phyloP scores from a whole-genome alignment of 345 rosid species.

The Gossypium ekmanianum region DNA sequence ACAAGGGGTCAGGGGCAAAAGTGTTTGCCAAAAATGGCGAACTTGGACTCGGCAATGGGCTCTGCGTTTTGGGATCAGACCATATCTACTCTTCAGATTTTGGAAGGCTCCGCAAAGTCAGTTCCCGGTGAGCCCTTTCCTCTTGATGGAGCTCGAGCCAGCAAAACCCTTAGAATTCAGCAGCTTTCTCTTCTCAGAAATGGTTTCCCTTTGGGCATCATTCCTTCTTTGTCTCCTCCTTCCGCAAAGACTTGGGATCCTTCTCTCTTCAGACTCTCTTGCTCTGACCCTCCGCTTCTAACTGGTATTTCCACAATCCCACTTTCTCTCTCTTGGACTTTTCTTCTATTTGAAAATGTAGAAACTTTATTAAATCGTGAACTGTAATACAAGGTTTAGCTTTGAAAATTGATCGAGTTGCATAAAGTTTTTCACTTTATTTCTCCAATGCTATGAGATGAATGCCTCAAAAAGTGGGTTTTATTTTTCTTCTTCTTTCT shows the following conservation, averaged over 20 bases:
- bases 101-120: slow-evolving; percentile 63
- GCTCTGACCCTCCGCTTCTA: slow-evolving; percentile 46
- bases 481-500: not conserved
- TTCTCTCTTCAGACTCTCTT: slow-evolving; percentile 67
- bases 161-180: slow-evolving; percentile 75
- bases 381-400: not conserved
- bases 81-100: slow-evolving; percentile 55
- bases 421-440: not conserved
- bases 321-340: not conserved
- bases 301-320: slow-evolving; percentile 41
- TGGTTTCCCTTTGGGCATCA: slow-evolving; percentile 77
- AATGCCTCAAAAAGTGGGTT: not conserved
- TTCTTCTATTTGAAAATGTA: not conserved
- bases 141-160: slow-evolving; percentile 58
- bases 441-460: not conserved
- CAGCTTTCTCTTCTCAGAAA: slow-evolving; percentile 66
- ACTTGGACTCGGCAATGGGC: slow-evolving; percentile 71
- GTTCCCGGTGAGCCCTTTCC: slow-evolving; percentile 79
- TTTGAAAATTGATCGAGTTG: not conserved
- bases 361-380: not conserved
- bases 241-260: slow-evolving; percentile 53
- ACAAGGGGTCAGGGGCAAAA: not conserved
- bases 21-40: slow-evolving; percentile 47
- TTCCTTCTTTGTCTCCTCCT: slow-evolving; percentile 62
- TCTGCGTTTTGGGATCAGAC: slow-evolving; percentile 75